Evolutionary conservation across 768 basidiomycete genomes (phyloP).

Genomic region (Boletus rubroflammeus): DNA sequence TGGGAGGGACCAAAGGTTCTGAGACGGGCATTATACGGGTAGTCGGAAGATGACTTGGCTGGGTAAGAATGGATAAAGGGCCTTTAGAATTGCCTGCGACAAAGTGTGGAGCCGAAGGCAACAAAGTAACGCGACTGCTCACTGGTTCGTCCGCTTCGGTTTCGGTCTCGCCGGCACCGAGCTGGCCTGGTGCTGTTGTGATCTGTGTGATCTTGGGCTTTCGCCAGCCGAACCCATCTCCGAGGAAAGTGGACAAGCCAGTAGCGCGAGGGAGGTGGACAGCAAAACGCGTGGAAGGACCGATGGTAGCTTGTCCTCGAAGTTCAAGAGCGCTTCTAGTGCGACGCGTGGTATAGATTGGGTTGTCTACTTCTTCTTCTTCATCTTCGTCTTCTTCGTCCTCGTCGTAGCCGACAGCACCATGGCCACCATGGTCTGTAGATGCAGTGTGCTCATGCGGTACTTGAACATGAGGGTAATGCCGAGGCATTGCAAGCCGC

Average conservation of each 20-base stretch:
- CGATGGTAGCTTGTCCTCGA: slow-evolving; percentile 2
- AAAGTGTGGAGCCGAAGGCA: neutral
- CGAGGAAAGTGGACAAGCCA: slow-evolving; percentile 24
- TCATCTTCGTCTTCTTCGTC: slow-evolving; percentile 5
- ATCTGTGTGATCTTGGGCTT: slow-evolving; percentile 45
- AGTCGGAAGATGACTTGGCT: slow-evolving; percentile 69
- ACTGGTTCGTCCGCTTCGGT: slow-evolving; percentile 77
- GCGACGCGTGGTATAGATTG: slow-evolving; percentile 22
- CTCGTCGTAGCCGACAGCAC: neutral
- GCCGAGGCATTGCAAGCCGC: neutral
- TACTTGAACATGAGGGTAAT: neutral
- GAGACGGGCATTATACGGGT: slow-evolving; percentile 55
- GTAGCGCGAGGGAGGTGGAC: slow-evolving; percentile 13
- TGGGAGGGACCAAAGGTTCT: slow-evolving; percentile 47
- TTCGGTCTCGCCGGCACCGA: slow-evolving; percentile 73
- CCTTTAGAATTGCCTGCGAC: slow-evolving; percentile 6
- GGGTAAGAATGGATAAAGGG: slow-evolving; percentile 1
- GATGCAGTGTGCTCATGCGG: neutral
- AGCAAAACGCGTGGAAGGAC: slow-evolving; percentile 6
- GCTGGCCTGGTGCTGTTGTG: slow-evolving; percentile 56
- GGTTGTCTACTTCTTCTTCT: neutral
- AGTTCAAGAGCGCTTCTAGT: slow-evolving; percentile 23
- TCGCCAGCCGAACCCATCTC: slow-evolving; percentile 28
- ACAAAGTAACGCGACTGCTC: slow-evolving; percentile 26
- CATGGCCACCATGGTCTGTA: neutral